phyloP scores from a whole-genome alignment of 2,329 filamentous ascomycete species.

The Alternaria conjuncta region DNA sequence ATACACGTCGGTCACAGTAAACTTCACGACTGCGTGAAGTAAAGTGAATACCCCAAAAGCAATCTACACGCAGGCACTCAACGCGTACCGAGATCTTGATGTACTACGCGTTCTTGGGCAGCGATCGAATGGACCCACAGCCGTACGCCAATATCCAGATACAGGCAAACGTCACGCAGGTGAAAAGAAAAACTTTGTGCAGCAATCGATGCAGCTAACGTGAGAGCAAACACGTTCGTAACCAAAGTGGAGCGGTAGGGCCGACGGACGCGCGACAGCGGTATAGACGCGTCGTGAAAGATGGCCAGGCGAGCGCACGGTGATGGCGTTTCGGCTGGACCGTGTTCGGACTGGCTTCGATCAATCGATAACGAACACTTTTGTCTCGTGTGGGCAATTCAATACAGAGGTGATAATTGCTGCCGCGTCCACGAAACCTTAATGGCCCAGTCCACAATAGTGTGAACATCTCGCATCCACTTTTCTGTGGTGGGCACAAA shows the following conservation, averaged over 20 bases:
- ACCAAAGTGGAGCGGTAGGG: slow-evolving; percentile 25
- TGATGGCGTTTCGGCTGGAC: slow-evolving; percentile 23
- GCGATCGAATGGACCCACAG: neutral
- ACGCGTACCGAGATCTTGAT: neutral
- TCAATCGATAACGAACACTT: slow-evolving; percentile 5
- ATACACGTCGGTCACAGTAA: slow-evolving; percentile 8
- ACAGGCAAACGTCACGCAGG: slow-evolving; percentile 31
- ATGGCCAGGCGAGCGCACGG: slow-evolving; percentile 32
- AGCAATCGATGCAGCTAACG: slow-evolving; percentile 28
- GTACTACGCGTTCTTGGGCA: neutral
- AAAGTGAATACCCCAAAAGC: neutral
- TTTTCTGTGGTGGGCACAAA: neutral
- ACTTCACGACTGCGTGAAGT: neutral
- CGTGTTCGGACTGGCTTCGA: slow-evolving; percentile 12
- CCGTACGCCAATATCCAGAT: slow-evolving; percentile 10
- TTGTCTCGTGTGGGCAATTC: neutral
- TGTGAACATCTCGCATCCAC: neutral
- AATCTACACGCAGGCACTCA: neutral
- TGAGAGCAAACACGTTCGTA: slow-evolving; percentile 14
- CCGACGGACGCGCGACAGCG: slow-evolving; percentile 32
- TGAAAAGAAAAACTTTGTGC: slow-evolving; percentile 35
- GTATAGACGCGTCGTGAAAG: slow-evolving; percentile 41
- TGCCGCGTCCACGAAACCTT: neutral
- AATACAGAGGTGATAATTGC: neutral
- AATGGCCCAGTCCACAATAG: neutral